Percentiles rank a stretch among this genome's conserved stretches.
Evolutionary conservation across 2,329 filamentous ascomycete species (phyloP).

Genomic region (Trichophyton verrucosum): DNA sequence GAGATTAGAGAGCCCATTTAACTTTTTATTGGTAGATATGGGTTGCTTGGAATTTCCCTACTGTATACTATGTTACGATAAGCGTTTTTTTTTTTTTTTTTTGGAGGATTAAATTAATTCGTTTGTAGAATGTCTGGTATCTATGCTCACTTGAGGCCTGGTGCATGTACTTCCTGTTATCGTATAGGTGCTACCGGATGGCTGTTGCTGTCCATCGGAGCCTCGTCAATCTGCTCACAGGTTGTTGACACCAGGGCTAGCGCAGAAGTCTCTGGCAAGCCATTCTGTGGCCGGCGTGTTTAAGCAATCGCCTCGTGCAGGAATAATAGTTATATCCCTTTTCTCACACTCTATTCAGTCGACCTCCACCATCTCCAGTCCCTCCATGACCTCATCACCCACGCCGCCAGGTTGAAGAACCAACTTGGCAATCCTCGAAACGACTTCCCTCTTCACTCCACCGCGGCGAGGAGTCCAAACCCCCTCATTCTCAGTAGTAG

Average conservation of each 20-base stretch:
- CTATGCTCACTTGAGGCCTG: neutral
- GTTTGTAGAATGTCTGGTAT: neutral
- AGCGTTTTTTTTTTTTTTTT: too few relatives aligned
- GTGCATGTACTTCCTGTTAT: neutral
- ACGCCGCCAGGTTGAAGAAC: constrained; percentile 68
- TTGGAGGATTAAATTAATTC: constrained; percentile 10
- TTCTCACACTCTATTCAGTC: constrained; percentile 28
- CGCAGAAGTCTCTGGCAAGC: too few relatives aligned
- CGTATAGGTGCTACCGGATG: neutral
- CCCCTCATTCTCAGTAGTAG: constrained; percentile 44
- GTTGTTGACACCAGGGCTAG: neutral
- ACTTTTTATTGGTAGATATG: neutral
- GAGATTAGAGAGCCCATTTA: neutral
- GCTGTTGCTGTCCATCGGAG: neutral
- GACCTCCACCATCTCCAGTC: constrained; percentile 57
- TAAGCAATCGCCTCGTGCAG: neutral
- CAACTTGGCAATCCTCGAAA: constrained; percentile 63
- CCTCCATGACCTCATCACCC: constrained; percentile 73
- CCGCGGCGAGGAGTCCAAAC: constrained; percentile 81
- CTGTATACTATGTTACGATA: constrained; percentile 1
- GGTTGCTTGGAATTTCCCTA: neutral
- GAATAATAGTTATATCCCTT: neutral
- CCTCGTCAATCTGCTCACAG: too few relatives aligned
- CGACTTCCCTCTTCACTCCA: constrained; percentile 61
- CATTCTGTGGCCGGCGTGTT: neutral